These are phyloP conservation scores for Moesziomyces sp. DNA, from an alignment of 1,284 basidiomycete genomes.

Conservation along the genomic window DNA sequence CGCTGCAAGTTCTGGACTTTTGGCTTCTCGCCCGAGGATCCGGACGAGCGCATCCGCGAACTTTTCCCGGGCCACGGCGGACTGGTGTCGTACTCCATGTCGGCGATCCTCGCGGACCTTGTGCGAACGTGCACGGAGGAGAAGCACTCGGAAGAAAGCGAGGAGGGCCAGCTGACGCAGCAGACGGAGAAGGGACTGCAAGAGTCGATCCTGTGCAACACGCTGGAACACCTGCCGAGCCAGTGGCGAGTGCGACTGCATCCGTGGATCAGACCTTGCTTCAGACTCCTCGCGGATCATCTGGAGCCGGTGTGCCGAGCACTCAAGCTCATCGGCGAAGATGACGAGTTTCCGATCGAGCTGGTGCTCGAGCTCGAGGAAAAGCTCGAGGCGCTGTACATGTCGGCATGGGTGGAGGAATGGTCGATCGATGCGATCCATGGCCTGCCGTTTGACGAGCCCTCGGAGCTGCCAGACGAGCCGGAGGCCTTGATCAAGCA, in stretches of 20 bases:
- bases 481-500: constrained; percentile 26
- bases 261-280: constrained; percentile 33
- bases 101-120: constrained; percentile 35
- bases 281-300: constrained; percentile 29
- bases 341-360: constrained; percentile 27
- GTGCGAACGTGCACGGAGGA: constrained; percentile 19
- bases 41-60: constrained; percentile 32
- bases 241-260: constrained; percentile 32
- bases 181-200: constrained; percentile 13
- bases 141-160: constrained; percentile 9
- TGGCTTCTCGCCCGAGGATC: constrained; percentile 35
- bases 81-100: constrained; percentile 27
- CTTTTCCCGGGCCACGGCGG: constrained; percentile 32
- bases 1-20: constrained; percentile 30
- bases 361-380: constrained; percentile 28
- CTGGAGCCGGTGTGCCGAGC: constrained; percentile 33
- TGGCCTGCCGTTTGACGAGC: constrained; percentile 32
- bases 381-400: constrained; percentile 29
- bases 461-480: constrained; percentile 27
- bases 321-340: constrained; percentile 19
- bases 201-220: constrained; percentile 18
- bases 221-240: constrained; percentile 14
- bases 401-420: constrained; percentile 17
- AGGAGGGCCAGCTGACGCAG: constrained; percentile 31
- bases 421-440: constrained; percentile 21